Percentiles rank a stretch among this genome's conserved stretches.
Conservation (phyloP, 768 basidiomycete genomes). For the Agaricus sinodeliciosus region DNA sequence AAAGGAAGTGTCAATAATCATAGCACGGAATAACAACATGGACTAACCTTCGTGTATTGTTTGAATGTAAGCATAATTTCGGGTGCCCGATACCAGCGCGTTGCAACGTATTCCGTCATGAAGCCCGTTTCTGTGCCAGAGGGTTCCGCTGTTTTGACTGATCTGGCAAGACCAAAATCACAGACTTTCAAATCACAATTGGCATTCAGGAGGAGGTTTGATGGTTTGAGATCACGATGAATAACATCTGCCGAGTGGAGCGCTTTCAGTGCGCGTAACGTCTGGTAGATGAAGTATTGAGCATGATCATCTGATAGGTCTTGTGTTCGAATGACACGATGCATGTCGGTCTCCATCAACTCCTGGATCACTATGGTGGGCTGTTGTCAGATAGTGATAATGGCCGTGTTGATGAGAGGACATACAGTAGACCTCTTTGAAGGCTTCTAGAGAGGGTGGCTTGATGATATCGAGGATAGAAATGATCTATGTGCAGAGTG, state of each 20-base stretch:
- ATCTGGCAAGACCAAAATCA: conserved; percentile 94
- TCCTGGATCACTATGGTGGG: conserved; percentile 59
- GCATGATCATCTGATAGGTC: conserved; percentile 91
- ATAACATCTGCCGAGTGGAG: conserved; percentile 93
- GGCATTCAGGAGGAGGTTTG: conserved; percentile 90
- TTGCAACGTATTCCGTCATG: conserved; percentile 98
- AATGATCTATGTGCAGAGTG: conserved; percentile 53
- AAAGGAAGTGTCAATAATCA: conserved; percentile 4
- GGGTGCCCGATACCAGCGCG: conserved; percentile 97
- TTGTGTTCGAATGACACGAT: conserved; percentile 94
- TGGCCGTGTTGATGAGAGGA: background rate
- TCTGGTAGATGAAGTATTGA: conserved; percentile 98
- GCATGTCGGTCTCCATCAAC: conserved; percentile 90
- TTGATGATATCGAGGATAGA: conserved; percentile 90
- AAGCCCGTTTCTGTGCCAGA: conserved; percentile 81
- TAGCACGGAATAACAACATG: conserved; percentile 12
- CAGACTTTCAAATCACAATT: conserved; percentile 95
- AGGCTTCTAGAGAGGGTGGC: conserved; percentile 66
- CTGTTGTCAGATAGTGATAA: conserved; percentile 15
- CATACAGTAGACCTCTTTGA: conserved; percentile 69
- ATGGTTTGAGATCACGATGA: conserved; percentile 93
- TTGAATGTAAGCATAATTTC: conserved; percentile 99
- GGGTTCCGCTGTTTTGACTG: conserved; percentile 79
- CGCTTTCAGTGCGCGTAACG: conserved; percentile 89
- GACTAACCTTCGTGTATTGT: conserved; percentile 83